Conservation (phyloP, 1,284 basidiomycete species). For the Sanguinoderma infundibulare region DNA sequence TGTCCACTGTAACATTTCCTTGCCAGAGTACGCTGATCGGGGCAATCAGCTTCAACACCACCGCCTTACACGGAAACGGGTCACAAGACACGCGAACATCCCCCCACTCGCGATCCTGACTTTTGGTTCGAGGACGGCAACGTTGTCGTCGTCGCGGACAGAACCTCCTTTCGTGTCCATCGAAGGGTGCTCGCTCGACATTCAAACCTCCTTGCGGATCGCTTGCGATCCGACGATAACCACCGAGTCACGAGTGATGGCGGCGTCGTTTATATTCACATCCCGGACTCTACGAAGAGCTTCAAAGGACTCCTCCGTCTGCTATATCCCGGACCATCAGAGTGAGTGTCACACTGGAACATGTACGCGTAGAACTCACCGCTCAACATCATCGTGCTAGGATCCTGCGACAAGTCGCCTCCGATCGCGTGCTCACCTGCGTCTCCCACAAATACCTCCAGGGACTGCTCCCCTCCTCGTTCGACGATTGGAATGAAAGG, state of each 20-base stretch:
- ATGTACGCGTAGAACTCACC: not conserved
- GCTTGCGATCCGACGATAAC: not conserved
- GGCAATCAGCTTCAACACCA: too few species aligned
- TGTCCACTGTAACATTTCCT: too few species aligned
- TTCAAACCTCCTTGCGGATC: not conserved
- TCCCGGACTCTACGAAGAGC: not conserved
- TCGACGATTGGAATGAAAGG: not conserved
- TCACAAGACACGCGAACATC: not conserved
- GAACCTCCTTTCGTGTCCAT: conserved; percentile 1
- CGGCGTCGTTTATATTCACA: not conserved
- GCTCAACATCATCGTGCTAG: not conserved
- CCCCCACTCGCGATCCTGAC: not conserved
- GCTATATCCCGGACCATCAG: not conserved
- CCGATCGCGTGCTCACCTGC: not conserved
- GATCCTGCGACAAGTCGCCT: not conserved
- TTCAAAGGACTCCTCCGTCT: not conserved
- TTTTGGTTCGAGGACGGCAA: conserved; percentile 10
- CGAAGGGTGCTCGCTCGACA: not conserved
- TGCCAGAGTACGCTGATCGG: too few species aligned
- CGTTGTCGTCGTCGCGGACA: not conserved
- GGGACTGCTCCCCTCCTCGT: not conserved
- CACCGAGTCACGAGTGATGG: not conserved
- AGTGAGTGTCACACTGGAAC: not conserved
- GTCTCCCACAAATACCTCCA: not conserved
- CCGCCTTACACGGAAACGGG: not conserved